Evolutionary conservation across 2,329 filamentous ascomycete genomes (phyloP).

Genomic region (Diplodia intermedia): DNA sequence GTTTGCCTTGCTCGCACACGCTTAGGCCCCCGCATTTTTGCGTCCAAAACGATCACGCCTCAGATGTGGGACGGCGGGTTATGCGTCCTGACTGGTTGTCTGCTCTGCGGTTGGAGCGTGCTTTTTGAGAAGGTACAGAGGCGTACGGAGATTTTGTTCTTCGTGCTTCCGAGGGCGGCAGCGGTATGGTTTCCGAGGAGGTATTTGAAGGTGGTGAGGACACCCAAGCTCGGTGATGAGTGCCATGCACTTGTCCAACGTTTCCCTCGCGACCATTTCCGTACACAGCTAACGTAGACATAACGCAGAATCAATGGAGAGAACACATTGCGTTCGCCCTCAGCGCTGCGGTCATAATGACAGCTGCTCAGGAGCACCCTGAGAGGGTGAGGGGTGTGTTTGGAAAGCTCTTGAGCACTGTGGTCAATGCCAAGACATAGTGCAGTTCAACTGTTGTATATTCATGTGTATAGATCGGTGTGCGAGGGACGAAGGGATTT

Average conservation of each 20-base stretch:
- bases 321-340: slow-evolving; percentile 44
- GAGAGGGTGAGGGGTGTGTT: slow-evolving; percentile 42
- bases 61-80: slow-evolving; percentile 67
- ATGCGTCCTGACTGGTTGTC: slow-evolving; percentile 74
- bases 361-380: slow-evolving; percentile 41
- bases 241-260: not conserved
- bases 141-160: slow-evolving; percentile 77
- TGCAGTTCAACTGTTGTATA: not conserved
- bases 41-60: slow-evolving; percentile 59
- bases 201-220: slow-evolving; percentile 55
- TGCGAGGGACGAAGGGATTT: not conserved
- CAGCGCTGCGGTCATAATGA: slow-evolving; percentile 43
- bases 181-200: slow-evolving; percentile 75
- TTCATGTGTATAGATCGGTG: not conserved
- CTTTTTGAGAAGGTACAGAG: slow-evolving; percentile 71
- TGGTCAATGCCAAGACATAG: slow-evolving; percentile 31
- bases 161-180: slow-evolving; percentile 79
- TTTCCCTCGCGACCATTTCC: not conserved
- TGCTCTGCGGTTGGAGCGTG: slow-evolving; percentile 82
- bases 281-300: not conserved
- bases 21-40: slow-evolving; percentile 72
- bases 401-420: slow-evolving; percentile 38
- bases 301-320: slow-evolving; percentile 38
- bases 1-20: slow-evolving; percentile 79
- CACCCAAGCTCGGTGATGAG: slow-evolving; percentile 4